Evolutionary conservation across 2,329 filamentous ascomycete species (phyloP).

Genomic region (Penicillium italicum): DNA sequence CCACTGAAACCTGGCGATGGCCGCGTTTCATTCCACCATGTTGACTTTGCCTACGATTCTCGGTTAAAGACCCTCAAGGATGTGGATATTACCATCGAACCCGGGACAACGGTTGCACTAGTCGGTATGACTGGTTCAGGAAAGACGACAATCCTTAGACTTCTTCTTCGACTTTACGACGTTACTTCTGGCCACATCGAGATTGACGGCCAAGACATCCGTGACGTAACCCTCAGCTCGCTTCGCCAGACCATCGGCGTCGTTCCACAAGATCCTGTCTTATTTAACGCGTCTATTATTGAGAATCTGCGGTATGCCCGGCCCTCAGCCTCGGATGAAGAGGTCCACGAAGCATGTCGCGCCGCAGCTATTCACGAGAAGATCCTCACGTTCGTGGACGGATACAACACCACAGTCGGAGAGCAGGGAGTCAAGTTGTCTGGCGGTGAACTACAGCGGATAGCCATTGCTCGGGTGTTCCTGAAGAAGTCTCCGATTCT

Average conservation of each 20-base stretch:
- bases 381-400: slow-evolving; percentile 38
- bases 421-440: slow-evolving; percentile 35
- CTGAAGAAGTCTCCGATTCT: slow-evolving; percentile 40
- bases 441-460: slow-evolving; percentile 44
- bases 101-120: slow-evolving; percentile 53
- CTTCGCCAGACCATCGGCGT: slow-evolving; percentile 58
- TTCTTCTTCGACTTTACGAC: slow-evolving; percentile 55
- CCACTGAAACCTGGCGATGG: slow-evolving; percentile 41
- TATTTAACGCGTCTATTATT: slow-evolving; percentile 63
- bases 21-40: slow-evolving; percentile 48
- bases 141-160: slow-evolving; percentile 53
- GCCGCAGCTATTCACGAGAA: slow-evolving; percentile 38
- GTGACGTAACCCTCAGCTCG: slow-evolving; percentile 55
- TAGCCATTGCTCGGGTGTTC: slow-evolving; percentile 44
- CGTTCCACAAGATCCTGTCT: slow-evolving; percentile 60
- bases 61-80: slow-evolving; percentile 47
- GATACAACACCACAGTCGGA: slow-evolving; percentile 35
- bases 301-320: slow-evolving; percentile 63
- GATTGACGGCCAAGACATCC: slow-evolving; percentile 55
- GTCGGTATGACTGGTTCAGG: slow-evolving; percentile 55
- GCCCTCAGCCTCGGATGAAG: slow-evolving; percentile 22
- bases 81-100: slow-evolving; percentile 44
- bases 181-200: slow-evolving; percentile 46
- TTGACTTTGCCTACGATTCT: slow-evolving; percentile 51
- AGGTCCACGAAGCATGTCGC: slow-evolving; percentile 35